Conservation (phyloP, 805 yeast genomes). For the Wickerhamomyces sydowiorum region DNA sequence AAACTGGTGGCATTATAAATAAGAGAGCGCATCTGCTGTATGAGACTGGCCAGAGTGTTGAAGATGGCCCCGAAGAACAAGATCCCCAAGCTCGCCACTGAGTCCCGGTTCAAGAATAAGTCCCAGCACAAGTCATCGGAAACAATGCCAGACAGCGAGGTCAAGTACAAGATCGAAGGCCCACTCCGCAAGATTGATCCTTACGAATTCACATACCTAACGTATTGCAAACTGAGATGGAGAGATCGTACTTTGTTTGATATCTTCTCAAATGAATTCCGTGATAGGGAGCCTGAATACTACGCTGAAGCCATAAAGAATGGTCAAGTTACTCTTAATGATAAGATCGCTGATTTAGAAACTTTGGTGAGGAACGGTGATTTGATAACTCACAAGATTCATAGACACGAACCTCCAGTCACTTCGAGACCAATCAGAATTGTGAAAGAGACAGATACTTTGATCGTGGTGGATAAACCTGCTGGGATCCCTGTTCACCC, state of each 20-base stretch:
- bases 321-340: slow-evolving; percentile 77
- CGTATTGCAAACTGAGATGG: slow-evolving; percentile 90
- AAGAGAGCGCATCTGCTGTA: too few species aligned
- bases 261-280: slow-evolving; percentile 76
- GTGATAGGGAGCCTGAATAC: slow-evolving; percentile 67
- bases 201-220: slow-evolving; percentile 82
- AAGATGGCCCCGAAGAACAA: too few species aligned
- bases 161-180: slow-evolving; percentile 51
- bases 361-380: slow-evolving; percentile 77
- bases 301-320: slow-evolving; percentile 47
- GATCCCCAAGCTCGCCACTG: slow-evolving; percentile 11
- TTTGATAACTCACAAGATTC: slow-evolving; percentile 65
- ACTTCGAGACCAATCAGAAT: slow-evolving; percentile 27
- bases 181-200: slow-evolving; percentile 72
- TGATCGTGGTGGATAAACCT: slow-evolving; percentile 87
- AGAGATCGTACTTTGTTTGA: slow-evolving; percentile 75
- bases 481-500: slow-evolving; percentile 95
- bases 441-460: slow-evolving; percentile 53
- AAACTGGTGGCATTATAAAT: too few species aligned
- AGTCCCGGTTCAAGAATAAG: slow-evolving; percentile 15
- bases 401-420: slow-evolving; percentile 76
- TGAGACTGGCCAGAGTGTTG: too few species aligned
- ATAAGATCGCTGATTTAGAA: slow-evolving; percentile 54
- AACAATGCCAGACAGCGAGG: slow-evolving; percentile 33
- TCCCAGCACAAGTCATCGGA: slow-evolving; percentile 16